Base-by-base conservation (phyloP, 1,284 basidiomycete genomes). In the Earliella scabrosa region DNA sequence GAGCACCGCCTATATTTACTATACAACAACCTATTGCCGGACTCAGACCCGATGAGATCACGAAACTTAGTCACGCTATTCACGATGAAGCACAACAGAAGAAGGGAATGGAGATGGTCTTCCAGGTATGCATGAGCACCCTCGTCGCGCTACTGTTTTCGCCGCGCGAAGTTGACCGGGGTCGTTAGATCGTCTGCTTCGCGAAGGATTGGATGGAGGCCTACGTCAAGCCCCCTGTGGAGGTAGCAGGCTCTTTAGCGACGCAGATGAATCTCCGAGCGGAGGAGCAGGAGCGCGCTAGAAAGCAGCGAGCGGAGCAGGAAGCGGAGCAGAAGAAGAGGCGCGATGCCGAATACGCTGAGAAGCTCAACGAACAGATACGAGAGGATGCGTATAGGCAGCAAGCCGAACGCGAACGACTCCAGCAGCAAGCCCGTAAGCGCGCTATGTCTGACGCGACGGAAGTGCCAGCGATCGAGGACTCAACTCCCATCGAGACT, bases 251-350 rank as follows among this genome's bases (percentile, higher is more conserved):
- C 26, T 92, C 90, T 0, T 77, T 92, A 2, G 90, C 90, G 5
- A 75, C 82, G 3, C 81, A 92, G 68, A 92, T 91, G 90, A 86
- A 75, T 43, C 81, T 79, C 59, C 81, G 90, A 23, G 87, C 87
- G 0, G 73, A 76, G 54, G 85, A 89, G 50, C 83, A 86, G 66
- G 85, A 48, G 46, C 39, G 75, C 72, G 74, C 68, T 1, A 66
- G 63, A 59, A 66, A 77, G 57, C 76, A 78, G 51, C 81, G 82
- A 58, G 79, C 80, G 21, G 80, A 85, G 65, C 78, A 77, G 52
- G 78, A 77, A 54, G 76, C 80, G 1, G 75, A 78, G 56, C 71
- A 74, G 48, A 80, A 82, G 56, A 70, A 74, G 38, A 76, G 79
- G 61, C 71, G 74, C 23, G 78, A 75, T 2, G 75, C 76, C 5